Percentiles rank a stretch among this genome's conserved stretches.
phyloP scores from a whole-genome alignment of 441 rosid species.

The Aleurites moluccanus region DNA sequence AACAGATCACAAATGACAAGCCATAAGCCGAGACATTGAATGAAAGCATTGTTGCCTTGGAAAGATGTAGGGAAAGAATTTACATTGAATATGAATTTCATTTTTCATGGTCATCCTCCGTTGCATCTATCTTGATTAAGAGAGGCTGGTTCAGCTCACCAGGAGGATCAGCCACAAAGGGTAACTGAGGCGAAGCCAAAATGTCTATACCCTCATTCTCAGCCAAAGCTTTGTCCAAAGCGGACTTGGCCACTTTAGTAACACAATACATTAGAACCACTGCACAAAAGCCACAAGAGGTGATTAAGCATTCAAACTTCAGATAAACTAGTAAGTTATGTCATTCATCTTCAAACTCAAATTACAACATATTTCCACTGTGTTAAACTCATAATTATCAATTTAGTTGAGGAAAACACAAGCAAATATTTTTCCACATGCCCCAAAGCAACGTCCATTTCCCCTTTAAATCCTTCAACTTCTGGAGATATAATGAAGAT shows the following conservation, averaged over 20 bases:
- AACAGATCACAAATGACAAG: constrained; percentile 22
- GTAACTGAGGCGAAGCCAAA: constrained; percentile 43
- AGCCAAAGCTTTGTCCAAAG: constrained; percentile 86
- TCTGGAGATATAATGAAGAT: not conserved
- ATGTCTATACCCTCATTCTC: constrained; percentile 70
- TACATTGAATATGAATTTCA: constrained; percentile 33
- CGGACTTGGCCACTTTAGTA: constrained; percentile 84
- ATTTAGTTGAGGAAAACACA: not conserved
- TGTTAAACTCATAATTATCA: not conserved
- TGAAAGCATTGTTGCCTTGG: constrained; percentile 14
- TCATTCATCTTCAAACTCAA: not conserved
- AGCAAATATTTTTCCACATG: not conserved
- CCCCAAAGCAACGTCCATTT: not conserved
- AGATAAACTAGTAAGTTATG: not conserved
- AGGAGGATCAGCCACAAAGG: constrained; percentile 38
- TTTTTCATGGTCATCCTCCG: constrained; percentile 45
- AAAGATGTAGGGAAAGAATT: constrained; percentile 33
- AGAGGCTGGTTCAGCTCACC: constrained; percentile 66
- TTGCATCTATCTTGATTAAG: constrained; percentile 66
- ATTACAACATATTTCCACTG: not conserved
- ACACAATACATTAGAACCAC: constrained; percentile 73
- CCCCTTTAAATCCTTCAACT: constrained; percentile 5
- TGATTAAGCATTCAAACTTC: not conserved
- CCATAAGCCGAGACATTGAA: constrained; percentile 21
- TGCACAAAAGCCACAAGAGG: constrained; percentile 37